Evolutionary conservation across 164 flowering plant species (phyloP), one percentile per base, ranked within the genome.

Genomic region (Aristolochia fimbriata): DNA sequence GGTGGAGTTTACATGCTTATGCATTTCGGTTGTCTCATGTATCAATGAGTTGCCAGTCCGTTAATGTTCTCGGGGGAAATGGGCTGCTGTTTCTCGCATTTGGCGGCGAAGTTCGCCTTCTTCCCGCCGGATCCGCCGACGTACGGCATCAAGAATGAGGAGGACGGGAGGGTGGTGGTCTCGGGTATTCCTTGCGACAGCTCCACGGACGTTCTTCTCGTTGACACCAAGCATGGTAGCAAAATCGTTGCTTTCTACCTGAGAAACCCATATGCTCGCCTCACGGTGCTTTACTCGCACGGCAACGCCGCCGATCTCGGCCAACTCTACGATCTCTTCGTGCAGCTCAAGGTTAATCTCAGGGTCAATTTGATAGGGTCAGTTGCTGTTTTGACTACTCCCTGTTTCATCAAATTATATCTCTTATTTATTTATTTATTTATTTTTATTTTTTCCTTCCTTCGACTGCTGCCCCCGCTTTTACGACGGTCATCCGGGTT

Each of bases 301-400:
- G 98, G 98, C 53, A 91, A 91, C 80, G 98, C 96, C 15, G 92
- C 96, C 54, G 98, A 92, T 76, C 80, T 92, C 55, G 98, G 98
- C 23, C 97, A 92, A 56, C 88, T 92, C 33, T 89, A 83, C 56
- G 96, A 92, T 62, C 92, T 92, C 71, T 92, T 92, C 64, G 83
- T 83, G 14, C 97, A 92, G 75, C 97, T 92, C 64, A 87, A 86
- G 76, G 74, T 85, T 64, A 89, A 87, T 77, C 97, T 92, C 72
- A 79, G 88, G 67, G 96, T 92, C 60, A 92, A 92, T 74, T 70
- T 92, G 62, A 84, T 92, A 68, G 98, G 98, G 98, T 92, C 54
- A 52, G 82, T 71, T 33, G 21, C 25, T 43, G 45, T 45, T 59
- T 59, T 15, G 16, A 17, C 46, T 59, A 27, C 47, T 20, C 10